Conservation (phyloP, 257 asterid species). For the Gynochthodes officinalis region DNA sequence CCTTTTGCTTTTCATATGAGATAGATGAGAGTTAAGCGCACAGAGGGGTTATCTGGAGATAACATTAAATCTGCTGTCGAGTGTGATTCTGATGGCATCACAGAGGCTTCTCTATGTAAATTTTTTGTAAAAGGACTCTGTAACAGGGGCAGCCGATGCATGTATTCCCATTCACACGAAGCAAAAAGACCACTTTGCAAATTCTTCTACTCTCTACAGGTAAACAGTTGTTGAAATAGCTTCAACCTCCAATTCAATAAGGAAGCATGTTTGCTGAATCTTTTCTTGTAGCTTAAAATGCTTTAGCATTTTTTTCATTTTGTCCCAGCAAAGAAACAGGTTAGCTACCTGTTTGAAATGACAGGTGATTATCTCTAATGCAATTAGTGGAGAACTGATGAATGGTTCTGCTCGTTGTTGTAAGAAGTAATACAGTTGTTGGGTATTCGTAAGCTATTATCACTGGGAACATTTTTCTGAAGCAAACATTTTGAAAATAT, state of each 20-base stretch:
- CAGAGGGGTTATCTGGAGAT: constrained; percentile 40
- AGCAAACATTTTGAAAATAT: not conserved
- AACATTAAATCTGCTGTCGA: constrained; percentile 13
- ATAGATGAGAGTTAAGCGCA: constrained; percentile 64
- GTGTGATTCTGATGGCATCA: constrained; percentile 23
- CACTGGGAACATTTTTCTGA: not conserved
- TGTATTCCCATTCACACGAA: constrained; percentile 67
- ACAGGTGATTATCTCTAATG: not conserved
- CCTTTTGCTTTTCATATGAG: constrained; percentile 26
- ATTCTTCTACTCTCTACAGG: constrained; percentile 89
- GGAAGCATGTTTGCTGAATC: not conserved
- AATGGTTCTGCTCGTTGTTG: not conserved
- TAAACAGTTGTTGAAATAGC: constrained; percentile 19
- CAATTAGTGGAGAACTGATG: not conserved
- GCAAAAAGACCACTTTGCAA: constrained; percentile 67
- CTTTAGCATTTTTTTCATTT: not conserved
- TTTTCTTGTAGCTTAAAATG: not conserved
- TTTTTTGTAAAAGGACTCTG: constrained; percentile 63
- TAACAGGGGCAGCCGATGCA: constrained; percentile 76
- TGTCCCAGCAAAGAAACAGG: not conserved
- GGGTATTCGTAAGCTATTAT: not conserved
- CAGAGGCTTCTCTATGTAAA: constrained; percentile 53
- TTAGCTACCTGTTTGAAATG: not conserved
- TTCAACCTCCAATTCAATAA: not conserved
- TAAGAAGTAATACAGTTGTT: not conserved